phyloP scores from a whole-genome alignment of 2,329 filamentous ascomycete genomes.

The Endocalyx cinctus region DNA sequence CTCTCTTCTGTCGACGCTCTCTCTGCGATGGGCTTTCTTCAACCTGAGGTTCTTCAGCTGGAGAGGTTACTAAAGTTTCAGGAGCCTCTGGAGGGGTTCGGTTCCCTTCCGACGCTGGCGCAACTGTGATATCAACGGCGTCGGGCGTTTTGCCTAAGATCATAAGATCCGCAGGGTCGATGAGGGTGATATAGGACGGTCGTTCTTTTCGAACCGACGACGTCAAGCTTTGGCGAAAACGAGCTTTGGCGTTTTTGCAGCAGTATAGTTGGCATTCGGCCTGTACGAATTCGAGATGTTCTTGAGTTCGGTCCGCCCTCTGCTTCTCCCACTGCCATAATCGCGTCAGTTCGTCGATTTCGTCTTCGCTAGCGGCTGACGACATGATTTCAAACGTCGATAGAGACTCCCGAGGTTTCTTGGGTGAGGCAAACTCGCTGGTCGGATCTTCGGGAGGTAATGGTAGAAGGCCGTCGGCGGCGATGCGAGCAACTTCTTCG shows the following conservation, averaged over 20 bases:
- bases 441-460: slow-evolving; percentile 51
- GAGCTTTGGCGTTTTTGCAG: slow-evolving; percentile 53
- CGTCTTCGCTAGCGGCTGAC: slow-evolving; percentile 51
- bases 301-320: slow-evolving; percentile 63
- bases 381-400: slow-evolving; percentile 47
- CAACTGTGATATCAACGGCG: too few species aligned
- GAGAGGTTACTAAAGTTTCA: too few species aligned
- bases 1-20: slow-evolving; percentile 21
- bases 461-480: slow-evolving; percentile 66
- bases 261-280: slow-evolving; percentile 67
- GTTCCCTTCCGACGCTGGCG: too few species aligned
- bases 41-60: slow-evolving; percentile 13
- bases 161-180: slow-evolving; percentile 37
- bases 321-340: slow-evolving; percentile 55
- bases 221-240: slow-evolving; percentile 25
- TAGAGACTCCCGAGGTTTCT: slow-evolving; percentile 46
- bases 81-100: too few species aligned
- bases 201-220: slow-evolving; percentile 32
- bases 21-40: slow-evolving; percentile 9
- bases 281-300: slow-evolving; percentile 71
- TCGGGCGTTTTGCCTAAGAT: slow-evolving; percentile 34
- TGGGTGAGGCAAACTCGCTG: slow-evolving; percentile 60
- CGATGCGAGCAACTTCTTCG: slow-evolving; percentile 68
- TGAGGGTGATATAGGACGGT: slow-evolving; percentile 28
- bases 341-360: slow-evolving; percentile 51